Percentiles rank a stretch among this genome's conserved stretches.
phyloP scores from a whole-genome alignment of 805 yeast genomes.

The Ogataea pignaliae region DNA sequence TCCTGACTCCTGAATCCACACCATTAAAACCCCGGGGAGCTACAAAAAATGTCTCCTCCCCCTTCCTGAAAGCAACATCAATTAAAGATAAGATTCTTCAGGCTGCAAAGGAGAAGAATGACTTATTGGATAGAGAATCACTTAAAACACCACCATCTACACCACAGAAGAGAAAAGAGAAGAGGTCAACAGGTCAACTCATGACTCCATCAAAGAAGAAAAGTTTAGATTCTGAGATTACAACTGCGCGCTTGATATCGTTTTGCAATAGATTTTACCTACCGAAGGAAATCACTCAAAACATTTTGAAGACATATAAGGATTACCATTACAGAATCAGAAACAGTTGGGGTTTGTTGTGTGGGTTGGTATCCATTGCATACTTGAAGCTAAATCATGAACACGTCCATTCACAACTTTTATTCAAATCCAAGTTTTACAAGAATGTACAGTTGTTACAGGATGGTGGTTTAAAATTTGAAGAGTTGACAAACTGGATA shows the following conservation, averaged over 20 bases:
- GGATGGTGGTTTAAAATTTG: constrained; percentile 45
- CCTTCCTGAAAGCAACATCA: constrained; percentile 9
- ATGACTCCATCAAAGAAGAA: constrained; percentile 7
- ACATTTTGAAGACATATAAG: constrained; percentile 46
- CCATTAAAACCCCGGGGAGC: constrained; percentile 7
- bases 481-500: constrained; percentile 50
- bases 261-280: constrained; percentile 63
- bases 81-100: constrained; percentile 14
- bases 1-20: constrained; percentile 18
- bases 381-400: constrained; percentile 50
- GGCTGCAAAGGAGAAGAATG: constrained; percentile 12
- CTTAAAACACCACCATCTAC: background rate
- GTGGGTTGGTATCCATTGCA: constrained; percentile 61
- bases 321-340: constrained; percentile 48
- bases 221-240: constrained; percentile 15
- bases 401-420: constrained; percentile 40
- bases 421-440: constrained; percentile 43
- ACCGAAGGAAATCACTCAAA: constrained; percentile 47
- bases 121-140: background rate
- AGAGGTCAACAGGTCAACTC: no score
- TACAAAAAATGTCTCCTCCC: background rate
- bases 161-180: background rate
- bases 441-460: constrained; percentile 50
- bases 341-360: constrained; percentile 65
- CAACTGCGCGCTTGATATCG: constrained; percentile 37